A percentile compares a stretch with the other conserved stretches of the same genome.
Evolutionary conservation across 2,329 filamentous ascomycete species (phyloP).

Genomic region (Davidsoniella neocaledoniae): DNA sequence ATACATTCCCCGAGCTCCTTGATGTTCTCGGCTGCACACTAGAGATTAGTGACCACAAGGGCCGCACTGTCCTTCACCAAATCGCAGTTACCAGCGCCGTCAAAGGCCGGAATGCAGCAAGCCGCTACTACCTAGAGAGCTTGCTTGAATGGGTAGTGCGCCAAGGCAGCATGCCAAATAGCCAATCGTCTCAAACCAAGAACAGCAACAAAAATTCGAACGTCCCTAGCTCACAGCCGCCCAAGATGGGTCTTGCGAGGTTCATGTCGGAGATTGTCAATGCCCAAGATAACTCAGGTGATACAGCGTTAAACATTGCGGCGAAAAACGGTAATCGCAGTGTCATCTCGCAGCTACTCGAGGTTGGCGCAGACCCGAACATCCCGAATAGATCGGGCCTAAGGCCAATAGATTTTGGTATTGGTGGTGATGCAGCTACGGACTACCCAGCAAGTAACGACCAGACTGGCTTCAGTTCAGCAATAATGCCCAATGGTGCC

Average conservation of each 20-base stretch:
- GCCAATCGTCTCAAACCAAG: slow-evolving; percentile 25
- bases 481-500: slow-evolving; percentile 24
- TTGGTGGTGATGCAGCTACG: slow-evolving; percentile 48
- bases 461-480: slow-evolving; percentile 1
- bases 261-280: slow-evolving; percentile 98
- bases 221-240: slow-evolving; percentile 28
- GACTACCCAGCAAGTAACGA: slow-evolving; percentile 27
- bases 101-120: slow-evolving; percentile 78
- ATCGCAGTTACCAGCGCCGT: slow-evolving; percentile 93
- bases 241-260: slow-evolving; percentile 68
- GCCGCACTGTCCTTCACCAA: slow-evolving; percentile 84
- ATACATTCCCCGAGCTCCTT: slow-evolving; percentile 76
- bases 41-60: slow-evolving; percentile 75
- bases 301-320: slow-evolving; percentile 87
- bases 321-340: slow-evolving; percentile 83
- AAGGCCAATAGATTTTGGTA: slow-evolving; percentile 83
- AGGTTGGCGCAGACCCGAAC: slow-evolving; percentile 85
- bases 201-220: slow-evolving; percentile 20
- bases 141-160: slow-evolving; percentile 87
- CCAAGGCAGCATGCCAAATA: slow-evolving; percentile 50
- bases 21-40: slow-evolving; percentile 82
- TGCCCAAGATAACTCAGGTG: slow-evolving; percentile 79
- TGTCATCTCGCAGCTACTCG: slow-evolving; percentile 90
- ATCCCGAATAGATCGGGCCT: slow-evolving; percentile 83
- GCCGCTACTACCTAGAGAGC: slow-evolving; percentile 90